Evolutionary conservation across 495 filamentous ascomycete species (phyloP), one percentile per base, ranked within the genome.

Genomic region (Podospora bellae-mahoneyi): DNA sequence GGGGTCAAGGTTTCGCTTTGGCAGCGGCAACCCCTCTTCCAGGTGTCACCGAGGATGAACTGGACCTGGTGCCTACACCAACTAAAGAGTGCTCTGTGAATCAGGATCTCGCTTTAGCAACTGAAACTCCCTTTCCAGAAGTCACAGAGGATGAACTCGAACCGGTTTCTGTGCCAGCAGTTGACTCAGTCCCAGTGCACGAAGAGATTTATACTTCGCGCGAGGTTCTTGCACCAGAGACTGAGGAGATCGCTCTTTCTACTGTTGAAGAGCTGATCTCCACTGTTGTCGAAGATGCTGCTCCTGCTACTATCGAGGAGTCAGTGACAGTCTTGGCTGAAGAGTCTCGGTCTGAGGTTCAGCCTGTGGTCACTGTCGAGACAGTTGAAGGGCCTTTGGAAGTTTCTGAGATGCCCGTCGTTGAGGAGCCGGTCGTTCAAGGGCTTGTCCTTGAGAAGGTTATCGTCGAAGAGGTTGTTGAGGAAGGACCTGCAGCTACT

Each of bases 221-320:
- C 9, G 15, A 48, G 15, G 13, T 48, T 48, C 9, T 3, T 48
- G 39, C 39, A 16, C 56, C 55, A 39, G 9, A 60, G 3, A 23
- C 23, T 4, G 59, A 30, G n/a, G 62, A 62, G 3, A 16, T 23
- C 18, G 16, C 61, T 57, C 39, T 3, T 48, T 1, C 56, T 59
- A 18, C n/a, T 32, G 23, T 62, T 62, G 61, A 56, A n/a, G 62
- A 66, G 34, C 34, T 26, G 19, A 4, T 64, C 1, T 27, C n/a
- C 44, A 5, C 28, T 2, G 62, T 16, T 10, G 13, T 48, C 39
- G 39, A 48, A 10, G 39, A 48, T 0, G 2, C 39, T 32, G 30
- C n/a, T 58, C 1, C 28, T 5, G 62, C 39, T 16, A 48, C 9
- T 13, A 13, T 48, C 39, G 39, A 48, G 39, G 39, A 48, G 39